A percentile compares a stretch with the other conserved stretches of the same genome.
These are phyloP conservation scores for Neodidymelliopsis sp. DNA, from an alignment of 2,329 filamentous ascomycete species.

Conservation along the genomic window DNA sequence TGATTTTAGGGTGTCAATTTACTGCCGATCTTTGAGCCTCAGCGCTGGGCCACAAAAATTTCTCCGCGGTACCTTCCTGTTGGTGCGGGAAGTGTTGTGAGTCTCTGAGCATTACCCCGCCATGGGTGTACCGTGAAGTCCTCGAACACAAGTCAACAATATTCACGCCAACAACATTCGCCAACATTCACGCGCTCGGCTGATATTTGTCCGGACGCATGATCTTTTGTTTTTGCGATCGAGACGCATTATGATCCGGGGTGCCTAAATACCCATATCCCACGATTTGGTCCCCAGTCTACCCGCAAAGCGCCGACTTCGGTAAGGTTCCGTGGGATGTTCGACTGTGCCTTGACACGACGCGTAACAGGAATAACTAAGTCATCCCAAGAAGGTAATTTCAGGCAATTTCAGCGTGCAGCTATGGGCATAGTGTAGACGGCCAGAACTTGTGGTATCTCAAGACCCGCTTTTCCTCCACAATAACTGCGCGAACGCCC, in stretches of 20 bases:
- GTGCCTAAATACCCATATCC: constrained; percentile 2
- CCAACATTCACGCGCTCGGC: not conserved
- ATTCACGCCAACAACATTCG: no score
- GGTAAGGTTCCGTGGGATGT: constrained; percentile 13
- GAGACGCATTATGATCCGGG: constrained; percentile 1
- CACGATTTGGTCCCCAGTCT: not conserved
- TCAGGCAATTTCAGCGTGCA: constrained; percentile 2
- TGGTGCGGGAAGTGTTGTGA: not conserved
- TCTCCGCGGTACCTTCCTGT: constrained; percentile 11
- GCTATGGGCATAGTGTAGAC: constrained; percentile 8
- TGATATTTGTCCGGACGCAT: constrained; percentile 6
- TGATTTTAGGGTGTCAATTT: constrained; percentile 17
- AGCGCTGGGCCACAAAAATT: constrained; percentile 19
- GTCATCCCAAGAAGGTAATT: not conserved
- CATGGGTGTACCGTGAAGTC: not conserved
- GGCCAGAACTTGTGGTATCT: constrained; percentile 25
- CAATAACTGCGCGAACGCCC: constrained; percentile 24
- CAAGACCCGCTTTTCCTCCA: constrained; percentile 30
- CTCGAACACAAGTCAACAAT: not conserved
- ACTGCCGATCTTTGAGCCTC: constrained; percentile 19
- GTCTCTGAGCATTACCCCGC: constrained; percentile 18
- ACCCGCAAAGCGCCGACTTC: constrained; percentile 11
- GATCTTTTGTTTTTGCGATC: not conserved
- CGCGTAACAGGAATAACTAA: constrained; percentile 15
- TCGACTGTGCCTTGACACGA: not conserved